Base-by-base conservation (phyloP, 768 basidiomycete species). In the Tylopilus plumbeoviolaceoides region DNA sequence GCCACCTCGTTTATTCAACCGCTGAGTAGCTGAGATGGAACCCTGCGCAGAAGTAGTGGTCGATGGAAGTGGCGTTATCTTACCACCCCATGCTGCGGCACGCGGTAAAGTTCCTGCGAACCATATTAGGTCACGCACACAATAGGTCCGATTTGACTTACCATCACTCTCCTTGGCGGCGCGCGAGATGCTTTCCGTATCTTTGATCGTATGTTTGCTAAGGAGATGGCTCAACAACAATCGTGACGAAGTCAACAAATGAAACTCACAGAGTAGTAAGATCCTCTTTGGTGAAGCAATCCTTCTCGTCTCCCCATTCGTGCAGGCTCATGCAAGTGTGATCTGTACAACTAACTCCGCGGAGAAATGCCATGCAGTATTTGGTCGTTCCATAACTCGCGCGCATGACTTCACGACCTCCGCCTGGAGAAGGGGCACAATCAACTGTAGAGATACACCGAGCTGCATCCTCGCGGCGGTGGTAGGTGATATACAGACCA, bases 231-330 rank as follows among this genome's bases (percentile, higher is more conserved):
- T 59, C 2, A 53, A 46, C 41, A 31, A 49, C 14, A 27, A 7
- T 27, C 27, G 51, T 15, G 43, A 30, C 48, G 56, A 31, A 43
- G 20, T 14, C 21, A 21, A 52, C 21, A 38, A 56, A 57, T 48
- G 51, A 54, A 41, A 78, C 83, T 44, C 65, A 95, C 93, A 95
- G 72, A 1, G 94, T 95, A 23, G 92, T 88, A 53, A 95, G 75
- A 70, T 98, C 95, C 68, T 98, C 94, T 72, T 95, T 95, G 1
- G 95, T 94, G 66, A 97, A 95, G 63, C 91, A 95, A 69, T 99
- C 97, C 51, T 92, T 89, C 71, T 98, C 95, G 56, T 98, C 97
- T 31, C 95, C 97, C 91, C 93, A 97, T 68, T 98, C 97, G 66
- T 99, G 97, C 41, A 95, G 73, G 67, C 91, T 89, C 85, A 95